phyloP scores from a whole-genome alignment of 2,329 filamentous ascomycete genomes.

The Fusarium zealandicum region DNA sequence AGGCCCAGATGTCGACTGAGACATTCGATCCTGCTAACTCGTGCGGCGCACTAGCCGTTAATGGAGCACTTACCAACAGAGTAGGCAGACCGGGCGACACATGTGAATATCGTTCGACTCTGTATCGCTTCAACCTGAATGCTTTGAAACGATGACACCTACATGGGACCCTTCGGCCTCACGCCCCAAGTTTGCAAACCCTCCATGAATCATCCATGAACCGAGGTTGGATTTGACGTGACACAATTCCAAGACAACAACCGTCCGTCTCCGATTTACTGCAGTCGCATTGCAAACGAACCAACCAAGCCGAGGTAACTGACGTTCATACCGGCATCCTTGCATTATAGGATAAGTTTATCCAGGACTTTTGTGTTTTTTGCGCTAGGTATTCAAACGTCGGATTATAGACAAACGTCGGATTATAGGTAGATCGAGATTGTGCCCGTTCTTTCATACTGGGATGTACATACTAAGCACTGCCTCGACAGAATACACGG shows the following conservation, averaged over 20 bases:
- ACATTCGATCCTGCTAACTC: constrained; percentile 1
- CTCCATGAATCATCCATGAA: not conserved
- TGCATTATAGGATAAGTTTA: too few species aligned
- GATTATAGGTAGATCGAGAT: too few species aligned
- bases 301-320: too few species aligned
- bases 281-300: not conserved
- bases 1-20: constrained; percentile 8
- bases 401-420: too few species aligned
- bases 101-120: constrained; percentile 17
- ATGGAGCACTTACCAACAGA: not conserved
- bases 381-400: too few species aligned
- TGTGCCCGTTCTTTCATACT: too few species aligned
- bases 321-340: too few species aligned
- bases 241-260: constrained; percentile 1
- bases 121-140: constrained; percentile 3
- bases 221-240: constrained; percentile 1
- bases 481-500: too few species aligned
- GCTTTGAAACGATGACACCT: constrained; percentile 9
- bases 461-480: too few species aligned
- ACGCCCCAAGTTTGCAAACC: too few species aligned
- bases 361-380: too few species aligned
- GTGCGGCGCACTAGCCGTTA: not conserved
- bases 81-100: constrained; percentile 3
- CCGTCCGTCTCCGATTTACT: not conserved
- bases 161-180: too few species aligned